Evolutionary conservation across 2,329 filamentous ascomycete species (phyloP), one percentile per base, ranked within the genome.

Genomic region (Curvularia sp.): DNA sequence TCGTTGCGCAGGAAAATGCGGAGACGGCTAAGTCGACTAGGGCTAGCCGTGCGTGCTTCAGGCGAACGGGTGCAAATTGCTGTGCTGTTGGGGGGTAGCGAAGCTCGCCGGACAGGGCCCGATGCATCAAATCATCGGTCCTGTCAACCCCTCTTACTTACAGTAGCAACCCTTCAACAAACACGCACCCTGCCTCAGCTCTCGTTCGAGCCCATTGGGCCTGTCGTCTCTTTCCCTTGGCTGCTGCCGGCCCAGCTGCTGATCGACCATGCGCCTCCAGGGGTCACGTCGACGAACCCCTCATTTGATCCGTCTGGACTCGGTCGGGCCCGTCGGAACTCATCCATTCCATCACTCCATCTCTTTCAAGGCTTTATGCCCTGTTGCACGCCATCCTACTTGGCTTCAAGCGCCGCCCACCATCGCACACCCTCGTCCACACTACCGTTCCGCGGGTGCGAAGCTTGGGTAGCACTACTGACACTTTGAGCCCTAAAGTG

Each of bases 1-100:
- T 71, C 73, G 71, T 74, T 73, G 72, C 70, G 73, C 71, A 73
- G 72, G 61, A 64, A 69, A 77, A 77, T 76, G 75, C 75, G 75
- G 75, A 76, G 75, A 77, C 70, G 69, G 67, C 74, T 71, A 76
- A 66, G 61, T 73, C 71, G 64, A 75, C 66, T 71, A 55, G 69
- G 73, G 71, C 73, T 76, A 76, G 74, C 61, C 68, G 66, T 75
- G 68, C 65, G 70, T 72, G 67, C 73, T 73, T 74, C 63, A 71
- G 69, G 72, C 73, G 74, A 75, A 77, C 73, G 71, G 65, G 69
- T 75, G 67, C 70, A 76, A 76, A 72, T 76, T 75, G 71, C 67
- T 69, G 68, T 66, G 67, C 66, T 63, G 66, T 73, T 72, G 70
- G 71, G 72, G 70, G 67, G 68, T 63, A 71, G 72, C 70, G 68